phyloP scores from a whole-genome alignment of 768 basidiomycete species.

The Russula dissimulans region DNA sequence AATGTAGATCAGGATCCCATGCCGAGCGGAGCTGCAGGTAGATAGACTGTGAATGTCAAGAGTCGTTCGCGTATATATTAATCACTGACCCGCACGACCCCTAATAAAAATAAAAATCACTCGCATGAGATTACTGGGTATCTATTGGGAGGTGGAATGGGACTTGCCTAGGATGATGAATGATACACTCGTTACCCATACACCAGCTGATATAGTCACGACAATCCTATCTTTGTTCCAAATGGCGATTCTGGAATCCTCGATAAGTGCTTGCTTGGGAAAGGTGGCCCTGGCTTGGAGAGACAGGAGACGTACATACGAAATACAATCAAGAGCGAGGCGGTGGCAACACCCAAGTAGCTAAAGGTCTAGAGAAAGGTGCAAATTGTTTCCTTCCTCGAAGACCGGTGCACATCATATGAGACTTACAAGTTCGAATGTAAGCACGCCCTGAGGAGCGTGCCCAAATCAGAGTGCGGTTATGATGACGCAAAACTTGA shows the following conservation, averaged over 20 bases:
- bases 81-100: background rate
- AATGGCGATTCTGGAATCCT: background rate
- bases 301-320: background rate
- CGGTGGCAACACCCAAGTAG: background rate
- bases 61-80: too few relatives aligned
- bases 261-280: background rate
- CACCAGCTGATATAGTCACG: background rate
- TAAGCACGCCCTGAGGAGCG: background rate
- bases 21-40: background rate
- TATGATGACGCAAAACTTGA: background rate
- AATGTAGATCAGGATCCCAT: background rate
- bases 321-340: background rate
- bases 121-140: too few relatives aligned
- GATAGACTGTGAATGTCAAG: background rate
- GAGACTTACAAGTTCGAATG: background rate
- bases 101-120: background rate
- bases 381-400: background rate
- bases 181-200: background rate
- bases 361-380: background rate
- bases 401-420: background rate
- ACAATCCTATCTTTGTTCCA: background rate
- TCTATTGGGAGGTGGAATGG: too few relatives aligned
- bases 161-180: background rate
- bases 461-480: background rate
- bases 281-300: background rate